A percentile compares a stretch with the other conserved stretches of the same genome.
Evolutionary conservation across 371 early-diverging fungal genomes (phyloP).

Genomic region (Rhizopus sp.): DNA sequence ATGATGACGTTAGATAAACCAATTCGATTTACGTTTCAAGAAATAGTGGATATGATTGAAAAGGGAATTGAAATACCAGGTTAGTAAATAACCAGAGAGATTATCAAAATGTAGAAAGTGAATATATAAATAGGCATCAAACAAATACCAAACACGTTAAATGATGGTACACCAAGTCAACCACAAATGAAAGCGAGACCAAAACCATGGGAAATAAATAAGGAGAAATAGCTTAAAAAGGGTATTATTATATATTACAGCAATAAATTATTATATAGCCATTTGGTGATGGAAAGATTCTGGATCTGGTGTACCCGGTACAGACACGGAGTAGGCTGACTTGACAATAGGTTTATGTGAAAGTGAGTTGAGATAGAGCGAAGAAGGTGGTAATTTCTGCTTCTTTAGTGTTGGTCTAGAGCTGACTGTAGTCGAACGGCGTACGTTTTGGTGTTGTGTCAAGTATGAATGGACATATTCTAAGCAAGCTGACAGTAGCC

Average conservation of each 20-base stretch:
- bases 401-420: constrained; percentile 4
- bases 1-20: constrained; percentile 14
- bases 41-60: constrained; percentile 57
- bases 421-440: neutral
- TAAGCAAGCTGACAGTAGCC: constrained; percentile 22
- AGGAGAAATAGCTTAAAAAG: neutral
- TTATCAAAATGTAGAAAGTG: neutral
- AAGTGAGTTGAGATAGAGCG: constrained; percentile 17
- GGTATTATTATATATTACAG: neutral
- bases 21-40: constrained; percentile 46
- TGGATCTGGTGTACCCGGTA: constrained; percentile 28
- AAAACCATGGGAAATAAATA: constrained; percentile 52
- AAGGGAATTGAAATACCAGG: constrained; percentile 58
- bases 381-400: constrained; percentile 19
- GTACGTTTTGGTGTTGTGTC: constrained; percentile 3
- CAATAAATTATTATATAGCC: constrained; percentile 5
- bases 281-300: constrained; percentile 19
- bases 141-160: constrained; percentile 53
- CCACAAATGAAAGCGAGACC: constrained; percentile 44
- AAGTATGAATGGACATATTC: constrained; percentile 3
- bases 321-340: constrained; percentile 23
- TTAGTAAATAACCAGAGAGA: constrained; percentile 12
- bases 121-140: constrained; percentile 39
- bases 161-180: constrained; percentile 50
- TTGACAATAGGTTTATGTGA: constrained; percentile 25